phyloP scores from a whole-genome alignment of 179 eudicot genomes.

The Patellifolia procumbens region DNA sequence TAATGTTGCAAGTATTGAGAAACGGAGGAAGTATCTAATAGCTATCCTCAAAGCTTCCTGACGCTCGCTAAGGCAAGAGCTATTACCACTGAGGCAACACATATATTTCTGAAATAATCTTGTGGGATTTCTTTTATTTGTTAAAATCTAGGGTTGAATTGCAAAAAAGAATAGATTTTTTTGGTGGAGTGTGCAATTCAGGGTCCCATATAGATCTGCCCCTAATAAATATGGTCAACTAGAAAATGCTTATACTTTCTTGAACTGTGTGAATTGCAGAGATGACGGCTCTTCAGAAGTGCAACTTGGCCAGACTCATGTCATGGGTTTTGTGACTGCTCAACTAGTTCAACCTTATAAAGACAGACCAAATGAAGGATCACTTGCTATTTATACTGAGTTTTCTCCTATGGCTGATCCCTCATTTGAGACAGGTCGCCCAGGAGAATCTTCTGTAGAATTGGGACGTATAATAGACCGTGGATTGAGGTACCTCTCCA shows the following conservation, averaged over 20 bases:
- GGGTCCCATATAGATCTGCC: too few relatives aligned
- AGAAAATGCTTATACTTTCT: background rate
- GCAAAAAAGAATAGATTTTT: too few relatives aligned
- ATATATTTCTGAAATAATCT: too few relatives aligned
- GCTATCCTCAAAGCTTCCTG: too few relatives aligned
- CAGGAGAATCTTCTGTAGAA: conserved; percentile 79
- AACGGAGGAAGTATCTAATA: too few relatives aligned
- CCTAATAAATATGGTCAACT: background rate
- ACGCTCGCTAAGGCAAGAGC: too few relatives aligned
- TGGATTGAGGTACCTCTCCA: conserved; percentile 58
- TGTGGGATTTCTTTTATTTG: too few relatives aligned
- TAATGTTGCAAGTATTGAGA: too few relatives aligned
- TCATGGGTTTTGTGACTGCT: conserved; percentile 75
- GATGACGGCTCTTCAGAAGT: conserved; percentile 94
- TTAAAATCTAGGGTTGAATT: too few relatives aligned
- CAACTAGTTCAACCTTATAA: conserved; percentile 80
- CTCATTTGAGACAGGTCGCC: conserved; percentile 81
- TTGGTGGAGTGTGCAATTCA: too few relatives aligned
- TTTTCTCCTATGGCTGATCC: conserved; percentile 98
- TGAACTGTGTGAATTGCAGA: conserved; percentile 42
- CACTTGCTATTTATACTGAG: conserved; percentile 72
- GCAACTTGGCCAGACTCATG: conserved; percentile 90
- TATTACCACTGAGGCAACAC: too few relatives aligned
- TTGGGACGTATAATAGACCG: conserved; percentile 88
- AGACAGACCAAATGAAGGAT: conserved; percentile 90